Evolutionary conservation across 2,329 filamentous ascomycete genomes (phyloP).

Genomic region (Clonostachys rosea): DNA sequence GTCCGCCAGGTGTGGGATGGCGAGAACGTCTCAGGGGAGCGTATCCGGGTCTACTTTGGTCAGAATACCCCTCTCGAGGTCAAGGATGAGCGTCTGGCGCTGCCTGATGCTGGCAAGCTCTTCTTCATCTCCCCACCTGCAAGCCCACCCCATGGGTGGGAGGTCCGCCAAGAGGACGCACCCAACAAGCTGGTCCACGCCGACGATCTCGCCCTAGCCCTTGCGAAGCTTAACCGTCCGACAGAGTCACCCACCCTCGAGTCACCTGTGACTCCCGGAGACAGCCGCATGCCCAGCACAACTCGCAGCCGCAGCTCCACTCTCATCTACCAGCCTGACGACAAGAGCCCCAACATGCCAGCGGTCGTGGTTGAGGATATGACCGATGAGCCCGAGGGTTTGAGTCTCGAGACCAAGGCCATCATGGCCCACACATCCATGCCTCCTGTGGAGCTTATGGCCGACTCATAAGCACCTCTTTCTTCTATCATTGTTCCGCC

Average conservation of each 20-base stretch:
- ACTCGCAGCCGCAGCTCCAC: constrained; percentile 58
- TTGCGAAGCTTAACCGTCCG: constrained; percentile 54
- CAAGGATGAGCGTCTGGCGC: constrained; percentile 54
- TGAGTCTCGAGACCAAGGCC: constrained; percentile 36
- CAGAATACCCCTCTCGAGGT: constrained; percentile 52
- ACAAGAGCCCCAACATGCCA: constrained; percentile 50
- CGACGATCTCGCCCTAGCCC: constrained; percentile 62
- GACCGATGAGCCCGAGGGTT: constrained; percentile 47
- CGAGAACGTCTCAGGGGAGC: constrained; percentile 66
- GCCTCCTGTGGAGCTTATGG: constrained; percentile 63
- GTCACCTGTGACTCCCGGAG: constrained; percentile 23
- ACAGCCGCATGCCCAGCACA: constrained; percentile 12
- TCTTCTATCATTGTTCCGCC: neutral
- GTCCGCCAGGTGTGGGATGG: constrained; percentile 72
- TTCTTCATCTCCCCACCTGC: constrained; percentile 71
- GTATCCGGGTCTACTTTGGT: constrained; percentile 66
- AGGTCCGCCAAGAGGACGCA: constrained; percentile 62
- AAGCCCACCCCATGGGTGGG: constrained; percentile 64
- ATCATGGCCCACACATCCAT: constrained; percentile 56
- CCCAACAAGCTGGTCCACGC: constrained; percentile 68
- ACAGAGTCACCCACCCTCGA: neutral
- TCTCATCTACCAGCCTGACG: constrained; percentile 60
- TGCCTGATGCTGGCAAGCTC: constrained; percentile 65
- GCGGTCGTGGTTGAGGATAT: constrained; percentile 65
- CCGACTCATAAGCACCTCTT: constrained; percentile 19